Percentiles rank a stretch among this genome's conserved stretches.
Evolutionary conservation across 2,329 filamentous ascomycete genomes (phyloP).

Genomic region (Pochonia chlamydosporia): DNA sequence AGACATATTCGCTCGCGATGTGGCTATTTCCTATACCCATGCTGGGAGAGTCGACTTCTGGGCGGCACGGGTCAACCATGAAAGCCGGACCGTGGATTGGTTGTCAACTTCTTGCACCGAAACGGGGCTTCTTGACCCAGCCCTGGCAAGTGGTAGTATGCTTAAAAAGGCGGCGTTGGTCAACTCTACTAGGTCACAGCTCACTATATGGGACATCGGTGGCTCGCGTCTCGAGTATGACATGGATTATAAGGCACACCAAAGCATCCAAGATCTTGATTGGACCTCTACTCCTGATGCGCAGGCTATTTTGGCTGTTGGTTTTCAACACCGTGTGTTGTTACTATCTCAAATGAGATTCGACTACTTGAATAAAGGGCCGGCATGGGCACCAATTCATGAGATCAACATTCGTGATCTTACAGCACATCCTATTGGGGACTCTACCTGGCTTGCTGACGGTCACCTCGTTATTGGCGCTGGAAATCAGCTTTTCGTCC

Average conservation of each 20-base stretch:
- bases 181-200: conserved; percentile 62
- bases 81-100: conserved; percentile 65
- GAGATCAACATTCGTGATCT: conserved; percentile 76
- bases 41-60: conserved; percentile 74
- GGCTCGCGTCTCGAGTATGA: conserved; percentile 77
- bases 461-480: conserved; percentile 83
- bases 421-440: conserved; percentile 85
- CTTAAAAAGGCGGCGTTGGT: conserved; percentile 83
- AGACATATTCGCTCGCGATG: conserved; percentile 79
- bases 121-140: conserved; percentile 66
- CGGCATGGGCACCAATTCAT: conserved; percentile 82
- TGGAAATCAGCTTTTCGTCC: conserved; percentile 85
- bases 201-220: conserved; percentile 89
- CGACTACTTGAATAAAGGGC: conserved; percentile 81
- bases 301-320: conserved; percentile 86
- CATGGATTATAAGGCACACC: conserved; percentile 65
- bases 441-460: conserved; percentile 84
- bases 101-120: conserved; percentile 75
- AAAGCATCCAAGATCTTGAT: conserved; percentile 79
- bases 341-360: conserved; percentile 84
- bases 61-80: conserved; percentile 68
- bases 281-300: conserved; percentile 90
- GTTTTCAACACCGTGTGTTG: conserved; percentile 79
- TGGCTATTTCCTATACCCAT: conserved; percentile 78
- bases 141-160: conserved; percentile 77